A percentile compares a stretch with the other conserved stretches of the same genome.
Evolutionary conservation across 2,329 filamentous ascomycete species (phyloP).

Genomic region (Phaeophleospora eucalypticola): DNA sequence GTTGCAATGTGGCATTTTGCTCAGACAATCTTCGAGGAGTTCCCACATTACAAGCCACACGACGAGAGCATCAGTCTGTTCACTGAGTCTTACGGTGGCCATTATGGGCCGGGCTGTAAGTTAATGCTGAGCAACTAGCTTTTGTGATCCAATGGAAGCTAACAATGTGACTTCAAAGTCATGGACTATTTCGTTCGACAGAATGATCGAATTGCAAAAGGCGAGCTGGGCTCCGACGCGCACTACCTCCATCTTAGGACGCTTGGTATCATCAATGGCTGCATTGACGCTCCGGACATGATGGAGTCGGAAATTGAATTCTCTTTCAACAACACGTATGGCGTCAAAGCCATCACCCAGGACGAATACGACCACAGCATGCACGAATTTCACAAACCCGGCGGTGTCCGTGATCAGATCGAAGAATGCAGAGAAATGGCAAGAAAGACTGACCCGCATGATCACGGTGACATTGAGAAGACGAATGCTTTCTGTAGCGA

Average conservation of each 20-base stretch:
- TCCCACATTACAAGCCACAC: conserved; percentile 38
- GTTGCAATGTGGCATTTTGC: conserved; percentile 60
- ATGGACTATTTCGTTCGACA: conserved; percentile 56
- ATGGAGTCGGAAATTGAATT: conserved; percentile 28
- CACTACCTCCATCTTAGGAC: conserved; percentile 45
- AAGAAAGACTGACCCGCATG: conserved; percentile 48
- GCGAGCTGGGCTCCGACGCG: conserved; percentile 40
- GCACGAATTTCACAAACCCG: conserved; percentile 44
- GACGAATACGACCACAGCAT: conserved; percentile 35
- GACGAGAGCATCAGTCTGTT: conserved; percentile 58
- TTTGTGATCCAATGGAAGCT: too few species aligned
- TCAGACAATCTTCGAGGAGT: conserved; percentile 47
- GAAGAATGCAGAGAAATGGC: conserved; percentile 49
- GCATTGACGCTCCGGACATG: conserved; percentile 50
- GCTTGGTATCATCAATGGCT: conserved; percentile 55
- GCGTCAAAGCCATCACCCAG: conserved; percentile 50
- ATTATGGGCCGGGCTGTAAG: not conserved
- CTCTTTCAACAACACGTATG: conserved; percentile 57
- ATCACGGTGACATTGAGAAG: conserved; percentile 38
- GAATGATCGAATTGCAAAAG: conserved; percentile 52
- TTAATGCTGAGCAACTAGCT: too few species aligned
- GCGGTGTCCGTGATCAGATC: conserved; percentile 54
- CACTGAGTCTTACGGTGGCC: conserved; percentile 66
- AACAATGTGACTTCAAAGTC: too few species aligned
- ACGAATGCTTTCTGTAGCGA: conserved; percentile 28